Evolutionary conservation across 2,329 filamentous ascomycete species (phyloP), one percentile per base, ranked within the genome.

Genomic region (Graphiopsis chlorocephala): DNA sequence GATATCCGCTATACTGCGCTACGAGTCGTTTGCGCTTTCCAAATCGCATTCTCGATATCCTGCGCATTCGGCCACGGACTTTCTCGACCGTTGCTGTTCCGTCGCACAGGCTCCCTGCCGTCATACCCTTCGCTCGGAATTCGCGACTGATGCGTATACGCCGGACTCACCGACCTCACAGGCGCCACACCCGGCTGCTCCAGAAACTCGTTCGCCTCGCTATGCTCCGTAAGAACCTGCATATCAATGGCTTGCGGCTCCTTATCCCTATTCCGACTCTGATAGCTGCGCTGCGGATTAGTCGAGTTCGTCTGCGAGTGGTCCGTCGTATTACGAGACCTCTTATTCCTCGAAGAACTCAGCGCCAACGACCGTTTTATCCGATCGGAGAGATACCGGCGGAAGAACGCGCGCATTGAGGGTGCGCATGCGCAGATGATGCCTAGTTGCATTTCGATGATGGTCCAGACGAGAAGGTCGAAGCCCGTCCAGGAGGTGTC

Each of bases 381-480:
- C 15, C 52, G 20, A 1, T 23, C 23, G 23, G 60, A 55, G 14
- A 74, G 66, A 45, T 74, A 74, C 17, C 65, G 64, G 17, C 72
- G 67, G 64, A 74, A 70, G 65, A 75, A 71, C 5, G 69, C 72
- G 12, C 73, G 71, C 4, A 73, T 59, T 1, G 68, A 69, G 0
- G 73, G 73, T 10, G 72, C 69, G 56, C 72, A 73, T 2, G 73
- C 71, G 60, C 72, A 74, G 62, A 75, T 73, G 42, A 75, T 71
- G 28, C 69, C 72, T 1, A 74, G 66, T 25, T 74, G 72, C 20
- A 67, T 67, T 63, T 75, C 73, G 31, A 74, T 63, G 14, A 71
- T 38, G 4, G 68, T 69, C 71, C 71, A 74, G 47, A 69, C 66
- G 67, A 71, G 72, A 50, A 73, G 67, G 31, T 69, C 57, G 60